A percentile compares a stretch with the other conserved stretches of the same genome.
These are phyloP conservation scores for Salvia sclarea DNA, from an alignment of 305 asterid species.

Conservation along the genomic window DNA sequence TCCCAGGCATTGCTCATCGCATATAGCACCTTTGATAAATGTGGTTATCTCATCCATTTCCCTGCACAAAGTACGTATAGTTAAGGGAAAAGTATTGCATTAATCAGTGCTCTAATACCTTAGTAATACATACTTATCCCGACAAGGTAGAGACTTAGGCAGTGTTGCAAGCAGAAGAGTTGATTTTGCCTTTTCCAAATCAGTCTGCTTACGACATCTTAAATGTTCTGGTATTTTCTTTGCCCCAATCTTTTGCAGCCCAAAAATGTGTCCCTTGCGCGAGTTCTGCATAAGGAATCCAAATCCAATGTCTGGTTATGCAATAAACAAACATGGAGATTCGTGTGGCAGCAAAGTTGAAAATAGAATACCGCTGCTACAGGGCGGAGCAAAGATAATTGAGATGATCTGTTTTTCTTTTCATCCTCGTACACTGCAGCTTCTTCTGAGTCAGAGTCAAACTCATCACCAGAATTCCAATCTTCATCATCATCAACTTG, in stretches of 20 bases:
- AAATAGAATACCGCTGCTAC: constrained; percentile 74
- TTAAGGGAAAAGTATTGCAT: constrained; percentile 23
- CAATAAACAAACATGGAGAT: constrained; percentile 28
- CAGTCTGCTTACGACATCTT: constrained; percentile 86
- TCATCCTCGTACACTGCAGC: constrained; percentile 59
- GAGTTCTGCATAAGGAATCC: constrained; percentile 58
- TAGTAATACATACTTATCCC: constrained; percentile 66
- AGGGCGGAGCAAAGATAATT: constrained; percentile 50
- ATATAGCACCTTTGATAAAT: constrained; percentile 87
- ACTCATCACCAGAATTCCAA: constrained; percentile 59
- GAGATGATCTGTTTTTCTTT: constrained; percentile 36
- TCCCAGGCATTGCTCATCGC: constrained; percentile 91
- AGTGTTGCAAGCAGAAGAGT: constrained; percentile 83
- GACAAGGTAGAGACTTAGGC: constrained; percentile 88
- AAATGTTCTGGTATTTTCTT: constrained; percentile 88
- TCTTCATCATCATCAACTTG: constrained; percentile 39
- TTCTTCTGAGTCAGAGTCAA: constrained; percentile 58
- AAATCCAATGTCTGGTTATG: constrained; percentile 33
- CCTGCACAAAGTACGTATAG: constrained; percentile 44
- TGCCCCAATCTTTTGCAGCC: constrained; percentile 88
- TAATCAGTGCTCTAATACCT: constrained; percentile 10
- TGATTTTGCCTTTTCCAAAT: constrained; percentile 87
- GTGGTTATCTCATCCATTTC: constrained; percentile 90
- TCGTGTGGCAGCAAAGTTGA: constrained; percentile 13
- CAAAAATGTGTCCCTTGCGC: constrained; percentile 69